Evolutionary conservation across 345 rosid genomes (phyloP).

Genomic region (Pelargonium nanum): DNA sequence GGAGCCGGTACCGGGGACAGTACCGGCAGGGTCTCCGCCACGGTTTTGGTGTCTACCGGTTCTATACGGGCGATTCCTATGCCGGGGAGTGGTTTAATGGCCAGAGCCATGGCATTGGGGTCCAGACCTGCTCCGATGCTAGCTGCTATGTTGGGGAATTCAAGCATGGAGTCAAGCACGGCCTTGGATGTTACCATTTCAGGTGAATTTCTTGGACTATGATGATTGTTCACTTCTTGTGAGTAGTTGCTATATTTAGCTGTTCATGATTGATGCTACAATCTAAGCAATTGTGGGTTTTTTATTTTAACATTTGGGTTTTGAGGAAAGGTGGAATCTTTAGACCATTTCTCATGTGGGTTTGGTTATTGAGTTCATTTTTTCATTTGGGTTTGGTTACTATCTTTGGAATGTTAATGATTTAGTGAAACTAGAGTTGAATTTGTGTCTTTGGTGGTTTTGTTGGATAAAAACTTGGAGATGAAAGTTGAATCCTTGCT

Average conservation of each 20-base stretch:
- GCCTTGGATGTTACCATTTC: slow-evolving; percentile 86
- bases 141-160: slow-evolving; percentile 77
- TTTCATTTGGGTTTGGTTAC: neutral
- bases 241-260: neutral
- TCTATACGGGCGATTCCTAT: slow-evolving; percentile 84
- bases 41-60: slow-evolving; percentile 70
- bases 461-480: no score
- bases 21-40: slow-evolving; percentile 72
- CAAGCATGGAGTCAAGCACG: slow-evolving; percentile 85
- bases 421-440: no score
- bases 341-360: neutral
- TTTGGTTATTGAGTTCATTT: neutral
- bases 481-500: no score
- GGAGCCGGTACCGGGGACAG: slow-evolving; percentile 85
- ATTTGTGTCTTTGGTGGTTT: no score
- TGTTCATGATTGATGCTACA: neutral
- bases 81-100: slow-evolving; percentile 93
- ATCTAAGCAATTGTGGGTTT: neutral
- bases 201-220: slow-evolving; percentile 31
- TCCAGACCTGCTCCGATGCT: slow-evolving; percentile 78
- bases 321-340: neutral
- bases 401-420: no score
- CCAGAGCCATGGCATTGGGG: slow-evolving; percentile 87
- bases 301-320: neutral
- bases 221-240: neutral